Percentiles rank a stretch among this genome's conserved stretches.
phyloP scores from a whole-genome alignment of 345 rosid species.

The Sisymbrium irio region DNA sequence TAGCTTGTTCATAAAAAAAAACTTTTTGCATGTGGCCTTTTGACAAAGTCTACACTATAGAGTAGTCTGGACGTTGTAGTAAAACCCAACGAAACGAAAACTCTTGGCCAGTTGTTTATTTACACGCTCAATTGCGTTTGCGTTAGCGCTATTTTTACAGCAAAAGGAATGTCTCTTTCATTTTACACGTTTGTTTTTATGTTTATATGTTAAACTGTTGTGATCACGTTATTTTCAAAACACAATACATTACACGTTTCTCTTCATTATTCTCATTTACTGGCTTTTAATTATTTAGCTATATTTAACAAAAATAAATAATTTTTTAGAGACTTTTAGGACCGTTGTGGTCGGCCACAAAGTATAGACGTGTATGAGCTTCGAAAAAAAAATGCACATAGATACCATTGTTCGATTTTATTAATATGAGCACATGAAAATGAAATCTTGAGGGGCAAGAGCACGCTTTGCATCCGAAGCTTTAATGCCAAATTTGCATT shows the following conservation, averaged over 20 bases:
- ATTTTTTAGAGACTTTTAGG: no score
- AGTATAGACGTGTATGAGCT: slow-evolving; percentile 23
- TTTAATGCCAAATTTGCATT: slow-evolving; percentile 10
- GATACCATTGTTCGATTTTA: background rate
- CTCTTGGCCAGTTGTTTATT: background rate
- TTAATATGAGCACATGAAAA: slow-evolving; percentile 17
- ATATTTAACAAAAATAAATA: no score
- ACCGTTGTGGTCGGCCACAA: slow-evolving; percentile 34
- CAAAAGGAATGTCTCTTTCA: background rate
- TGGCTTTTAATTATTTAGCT: no score
- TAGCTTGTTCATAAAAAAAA: background rate
- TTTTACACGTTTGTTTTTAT: background rate
- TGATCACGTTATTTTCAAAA: background rate
- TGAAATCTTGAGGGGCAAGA: slow-evolving; percentile 20
- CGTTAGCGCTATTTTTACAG: background rate
- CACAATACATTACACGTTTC: background rate
- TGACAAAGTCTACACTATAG: no score
- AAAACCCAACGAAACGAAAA: background rate
- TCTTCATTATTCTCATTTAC: no score
- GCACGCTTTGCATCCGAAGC: slow-evolving; percentile 32
- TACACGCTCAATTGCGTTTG: background rate
- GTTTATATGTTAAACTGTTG: background rate
- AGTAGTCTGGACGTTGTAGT: background rate
- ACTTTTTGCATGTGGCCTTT: no score
- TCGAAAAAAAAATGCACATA: slow-evolving; percentile 9